phyloP scores from a whole-genome alignment of 257 asterid species.

The Leonotis leonurus region DNA sequence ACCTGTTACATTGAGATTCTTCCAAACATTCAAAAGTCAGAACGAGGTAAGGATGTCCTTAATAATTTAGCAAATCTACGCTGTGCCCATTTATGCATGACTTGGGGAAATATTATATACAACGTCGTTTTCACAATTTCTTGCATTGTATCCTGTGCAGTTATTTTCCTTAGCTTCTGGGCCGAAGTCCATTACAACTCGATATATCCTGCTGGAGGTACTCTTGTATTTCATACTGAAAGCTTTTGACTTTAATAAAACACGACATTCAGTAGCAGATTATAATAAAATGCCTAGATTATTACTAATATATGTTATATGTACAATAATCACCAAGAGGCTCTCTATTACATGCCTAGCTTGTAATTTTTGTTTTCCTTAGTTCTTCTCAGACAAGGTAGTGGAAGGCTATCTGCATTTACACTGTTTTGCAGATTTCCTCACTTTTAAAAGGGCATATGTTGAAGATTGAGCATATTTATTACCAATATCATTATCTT shows the following conservation, averaged over 20 bases:
- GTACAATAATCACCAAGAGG: too few relatives aligned
- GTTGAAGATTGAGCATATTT: background rate
- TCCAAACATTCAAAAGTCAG: constrained; percentile 76
- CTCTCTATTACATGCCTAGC: background rate
- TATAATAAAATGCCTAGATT: background rate
- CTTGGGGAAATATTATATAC: background rate
- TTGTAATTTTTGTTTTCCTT: too few relatives aligned
- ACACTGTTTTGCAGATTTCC: too few relatives aligned
- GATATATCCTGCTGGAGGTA: constrained; percentile 92
- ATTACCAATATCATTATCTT: background rate
- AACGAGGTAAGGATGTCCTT: constrained; percentile 85
- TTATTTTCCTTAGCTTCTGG: constrained; percentile 93
- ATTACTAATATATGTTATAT: too few relatives aligned
- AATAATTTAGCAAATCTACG: background rate
- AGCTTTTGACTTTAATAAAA: background rate
- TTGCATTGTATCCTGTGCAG: constrained; percentile 32
- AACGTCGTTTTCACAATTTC: background rate
- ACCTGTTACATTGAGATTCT: constrained; percentile 95
- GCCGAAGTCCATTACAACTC: constrained; percentile 98
- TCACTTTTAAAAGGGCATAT: too few relatives aligned
- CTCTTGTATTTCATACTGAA: background rate
- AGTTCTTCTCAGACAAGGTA: too few relatives aligned
- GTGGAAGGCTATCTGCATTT: too few relatives aligned
- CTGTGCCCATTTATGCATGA: background rate
- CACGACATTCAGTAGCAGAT: background rate